These are phyloP conservation scores for Globisporangium spinosum DNA, from an alignment of 352 stramenopile genomes.

Conservation along the genomic window DNA sequence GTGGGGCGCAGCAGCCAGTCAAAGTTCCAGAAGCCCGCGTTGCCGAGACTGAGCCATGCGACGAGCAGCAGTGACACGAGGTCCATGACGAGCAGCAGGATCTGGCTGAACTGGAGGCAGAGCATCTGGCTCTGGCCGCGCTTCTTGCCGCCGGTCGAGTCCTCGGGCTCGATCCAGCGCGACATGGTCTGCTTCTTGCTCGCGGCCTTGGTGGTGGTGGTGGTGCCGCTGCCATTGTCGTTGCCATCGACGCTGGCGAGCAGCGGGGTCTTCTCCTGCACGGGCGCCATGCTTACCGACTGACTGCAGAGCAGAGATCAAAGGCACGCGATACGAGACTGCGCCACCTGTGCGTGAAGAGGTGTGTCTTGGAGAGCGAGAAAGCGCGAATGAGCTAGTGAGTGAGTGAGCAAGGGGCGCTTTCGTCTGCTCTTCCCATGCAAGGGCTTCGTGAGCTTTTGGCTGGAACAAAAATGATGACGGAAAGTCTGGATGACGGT, in stretches of 20 bases:
- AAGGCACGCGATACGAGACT: not conserved
- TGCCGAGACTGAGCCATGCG: slow-evolving; percentile 48
- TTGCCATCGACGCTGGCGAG: slow-evolving; percentile 3
- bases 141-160: slow-evolving; percentile 14
- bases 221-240: not conserved
- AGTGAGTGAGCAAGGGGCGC: not conserved
- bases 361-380: not conserved
- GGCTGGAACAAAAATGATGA: not conserved
- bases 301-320: not conserved
- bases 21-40: slow-evolving; percentile 27
- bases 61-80: slow-evolving; percentile 49
- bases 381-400: not conserved
- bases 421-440: too few species aligned
- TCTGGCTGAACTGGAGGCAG: slow-evolving; percentile 18
- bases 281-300: slow-evolving; percentile 2
- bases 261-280: slow-evolving; percentile 17
- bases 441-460: not conserved
- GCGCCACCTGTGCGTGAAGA: too few species aligned
- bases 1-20: slow-evolving; percentile 48
- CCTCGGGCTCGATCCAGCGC: slow-evolving; percentile 19
- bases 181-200: slow-evolving; percentile 22
- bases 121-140: slow-evolving; percentile 18
- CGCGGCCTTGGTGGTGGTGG: not conserved
- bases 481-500: not conserved
- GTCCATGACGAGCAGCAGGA: slow-evolving; percentile 17